Evolutionary conservation across 352 stramenopile genomes (phyloP).

Genomic region (Proteromonas lacertae): DNA sequence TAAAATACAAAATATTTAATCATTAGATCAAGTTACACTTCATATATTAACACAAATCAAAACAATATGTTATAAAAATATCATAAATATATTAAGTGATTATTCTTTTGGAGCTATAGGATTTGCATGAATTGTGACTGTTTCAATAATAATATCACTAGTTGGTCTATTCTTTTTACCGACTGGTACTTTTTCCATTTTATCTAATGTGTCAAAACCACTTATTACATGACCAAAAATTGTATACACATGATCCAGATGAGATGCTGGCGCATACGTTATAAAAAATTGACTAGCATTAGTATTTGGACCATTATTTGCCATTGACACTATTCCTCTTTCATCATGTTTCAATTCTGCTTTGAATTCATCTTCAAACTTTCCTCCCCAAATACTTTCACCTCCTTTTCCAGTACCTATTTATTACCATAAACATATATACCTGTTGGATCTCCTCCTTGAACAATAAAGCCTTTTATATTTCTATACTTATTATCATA

Average conservation of each 20-base stretch:
- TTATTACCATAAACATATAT: constrained; percentile 33
- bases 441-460: constrained; percentile 44
- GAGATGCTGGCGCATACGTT: constrained; percentile 67
- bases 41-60: too few relatives aligned
- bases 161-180: constrained; percentile 41
- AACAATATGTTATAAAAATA: too few relatives aligned
- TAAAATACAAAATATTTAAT: too few relatives aligned
- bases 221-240: constrained; percentile 79
- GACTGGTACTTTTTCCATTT: constrained; percentile 65
- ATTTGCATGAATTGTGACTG: constrained; percentile 57
- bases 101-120: constrained; percentile 21
- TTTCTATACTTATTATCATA: constrained; percentile 9
- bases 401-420: neutral
- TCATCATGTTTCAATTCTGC: constrained; percentile 25
- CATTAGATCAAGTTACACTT: too few relatives aligned
- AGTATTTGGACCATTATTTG: constrained; percentile 49
- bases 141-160: constrained; percentile 44
- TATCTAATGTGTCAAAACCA: constrained; percentile 77
- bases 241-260: constrained; percentile 89
- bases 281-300: constrained; percentile 92
- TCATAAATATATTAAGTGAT: neutral
- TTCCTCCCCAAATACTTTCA: constrained; percentile 43
- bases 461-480: constrained; percentile 12
- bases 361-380: constrained; percentile 60
- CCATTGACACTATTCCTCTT: constrained; percentile 52